Evolutionary conservation across 352 stramenopile genomes (phyloP).

Genomic region (Phytophthora capsici): DNA sequence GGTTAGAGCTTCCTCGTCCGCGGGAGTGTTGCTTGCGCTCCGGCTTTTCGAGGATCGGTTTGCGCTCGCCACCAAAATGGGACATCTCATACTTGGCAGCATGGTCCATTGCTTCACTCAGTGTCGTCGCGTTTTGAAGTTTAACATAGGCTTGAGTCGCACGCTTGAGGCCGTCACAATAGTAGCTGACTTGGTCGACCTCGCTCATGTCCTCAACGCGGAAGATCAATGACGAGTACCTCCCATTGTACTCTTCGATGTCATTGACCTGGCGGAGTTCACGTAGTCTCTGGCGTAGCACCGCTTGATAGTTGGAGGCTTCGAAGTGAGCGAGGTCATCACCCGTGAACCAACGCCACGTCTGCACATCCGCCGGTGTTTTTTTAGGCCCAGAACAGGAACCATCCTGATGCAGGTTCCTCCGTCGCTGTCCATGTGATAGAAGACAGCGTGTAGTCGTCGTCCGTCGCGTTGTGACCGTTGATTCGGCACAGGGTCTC

Average conservation of each 20-base stretch:
- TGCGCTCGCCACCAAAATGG: too few relatives aligned
- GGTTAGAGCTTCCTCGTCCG: background rate
- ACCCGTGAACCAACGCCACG: constrained; percentile 8
- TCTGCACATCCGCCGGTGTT: constrained; percentile 11
- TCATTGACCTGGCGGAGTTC: too few relatives aligned
- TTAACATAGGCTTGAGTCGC: constrained; percentile 6
- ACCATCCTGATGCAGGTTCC: constrained; percentile 23
- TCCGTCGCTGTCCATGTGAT: constrained; percentile 16
- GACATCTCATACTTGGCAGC: too few relatives aligned
- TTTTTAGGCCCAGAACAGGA: constrained; percentile 22
- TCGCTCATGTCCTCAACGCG: too few relatives aligned
- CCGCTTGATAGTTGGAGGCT: constrained; percentile 31
- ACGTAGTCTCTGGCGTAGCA: too few relatives aligned
- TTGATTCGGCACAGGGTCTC: constrained; percentile 22
- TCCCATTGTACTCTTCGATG: too few relatives aligned
- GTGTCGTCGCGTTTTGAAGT: constrained; percentile 3
- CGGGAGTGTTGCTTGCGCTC: constrained; percentile 5
- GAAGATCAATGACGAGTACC: too few relatives aligned
- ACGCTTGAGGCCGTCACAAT: constrained; percentile 14
- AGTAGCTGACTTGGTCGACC: constrained; percentile 17
- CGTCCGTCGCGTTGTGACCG: too few relatives aligned
- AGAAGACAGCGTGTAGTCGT: constrained; percentile 6
- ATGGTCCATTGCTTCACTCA: too few relatives aligned
- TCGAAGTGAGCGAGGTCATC: constrained; percentile 19
- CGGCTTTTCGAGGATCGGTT: constrained; percentile 2